Conservation (phyloP, 306 rosid genomes). For the Trifolium repens region DNA sequence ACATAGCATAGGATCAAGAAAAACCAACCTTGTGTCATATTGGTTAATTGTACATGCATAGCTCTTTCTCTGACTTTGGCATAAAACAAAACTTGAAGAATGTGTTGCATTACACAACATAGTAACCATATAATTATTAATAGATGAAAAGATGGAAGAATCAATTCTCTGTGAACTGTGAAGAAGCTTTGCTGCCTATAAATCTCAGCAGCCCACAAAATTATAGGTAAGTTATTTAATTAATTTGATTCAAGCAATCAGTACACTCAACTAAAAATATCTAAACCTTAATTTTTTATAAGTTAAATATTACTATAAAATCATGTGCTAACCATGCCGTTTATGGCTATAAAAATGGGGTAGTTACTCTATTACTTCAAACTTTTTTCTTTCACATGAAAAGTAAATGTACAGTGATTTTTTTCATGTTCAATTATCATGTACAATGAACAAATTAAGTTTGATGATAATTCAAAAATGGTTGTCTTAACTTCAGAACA, state of each 20-base stretch:
- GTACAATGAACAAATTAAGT: neutral
- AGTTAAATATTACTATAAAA: neutral
- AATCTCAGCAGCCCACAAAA: conserved; percentile 30
- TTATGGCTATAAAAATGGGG: neutral
- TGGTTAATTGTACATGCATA: neutral
- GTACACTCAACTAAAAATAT: neutral
- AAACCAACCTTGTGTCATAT: conserved; percentile 20
- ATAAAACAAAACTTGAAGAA: conserved; percentile 37
- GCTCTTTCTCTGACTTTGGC: neutral
- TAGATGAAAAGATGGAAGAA: conserved; percentile 40
- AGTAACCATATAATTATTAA: conserved; percentile 14
- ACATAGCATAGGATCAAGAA: neutral
- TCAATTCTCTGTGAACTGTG: conserved; percentile 26
- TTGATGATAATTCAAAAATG: neutral
- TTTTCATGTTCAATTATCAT: neutral
- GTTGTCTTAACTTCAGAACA: neutral
- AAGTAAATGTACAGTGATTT: neutral
- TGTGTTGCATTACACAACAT: conserved; percentile 27
- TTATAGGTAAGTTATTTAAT: neutral
- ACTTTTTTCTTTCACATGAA: neutral
- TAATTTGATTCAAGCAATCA: neutral
- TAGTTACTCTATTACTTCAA: neutral
- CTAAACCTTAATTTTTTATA: neutral
- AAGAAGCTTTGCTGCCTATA: conserved; percentile 25
- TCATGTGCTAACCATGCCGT: neutral